Base-by-base conservation (phyloP, 1,284 basidiomycete genomes). In the Trichosporon inkin region DNA sequence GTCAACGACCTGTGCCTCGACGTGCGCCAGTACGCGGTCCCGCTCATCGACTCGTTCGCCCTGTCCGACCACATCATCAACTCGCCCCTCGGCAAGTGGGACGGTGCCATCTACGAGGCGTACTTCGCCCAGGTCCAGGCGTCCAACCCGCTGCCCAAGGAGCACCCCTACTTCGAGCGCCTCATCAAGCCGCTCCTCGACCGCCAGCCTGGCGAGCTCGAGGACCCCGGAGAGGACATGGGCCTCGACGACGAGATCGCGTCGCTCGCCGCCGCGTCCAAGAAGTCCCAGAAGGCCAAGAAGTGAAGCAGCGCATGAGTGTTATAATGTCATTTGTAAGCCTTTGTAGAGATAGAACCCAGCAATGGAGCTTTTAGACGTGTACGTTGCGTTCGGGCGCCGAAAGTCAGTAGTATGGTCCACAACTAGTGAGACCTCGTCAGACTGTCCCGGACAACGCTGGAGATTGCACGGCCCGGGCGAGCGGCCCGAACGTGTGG, bases 41-140 rank as follows among this genome's bases (percentile, higher is more conserved):
- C 81, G 10, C 74, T 83, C 38, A 72, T 83, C 61, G 83, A 84
- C 73, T 74, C 80, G 36, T 84, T 84, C 67, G 79, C 79, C 13
- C 78, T 82, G 35, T 78, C 78, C 47, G 83, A 84, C 72, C 82
- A 83, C 74, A 80, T 84, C 60, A 76, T 84, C 76, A 84, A 84
- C 75, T 82, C 81, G 52, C 83, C 83, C 24, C 78, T 84, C 35
- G 83, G 81, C 38, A 74, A 77, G 60, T 80, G 77, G 68, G 79
- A 80, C 63, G 81, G 80, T 20, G 73, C 80, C 44, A 73, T 80
- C 49, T 80, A 81, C 73, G 77, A 79, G 59, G 75, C 77, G 47
- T 82, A 82, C 73, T 81, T 81, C 67, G 74, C 78, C 62, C 80
- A 80, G 58, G 81, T 78, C n/a, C 74, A 72, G 60, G 72, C 75